phyloP scores from a whole-genome alignment of 140 eudicot genomes.

The Oenanthe javanica region DNA sequence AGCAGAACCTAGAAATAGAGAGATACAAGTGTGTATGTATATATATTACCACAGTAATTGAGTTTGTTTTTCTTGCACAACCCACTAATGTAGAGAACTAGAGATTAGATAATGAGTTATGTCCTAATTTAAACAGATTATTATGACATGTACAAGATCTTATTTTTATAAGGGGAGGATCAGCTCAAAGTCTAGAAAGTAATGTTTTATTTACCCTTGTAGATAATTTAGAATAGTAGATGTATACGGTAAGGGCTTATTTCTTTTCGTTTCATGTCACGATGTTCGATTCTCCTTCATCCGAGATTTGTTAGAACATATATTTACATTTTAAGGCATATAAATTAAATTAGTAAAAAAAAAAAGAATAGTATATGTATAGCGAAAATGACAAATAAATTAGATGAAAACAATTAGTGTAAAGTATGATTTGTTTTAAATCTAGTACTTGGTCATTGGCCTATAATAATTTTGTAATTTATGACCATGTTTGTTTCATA shows the following conservation, averaged over 20 bases:
- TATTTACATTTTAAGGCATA: too few relatives aligned
- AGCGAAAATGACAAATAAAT: not conserved
- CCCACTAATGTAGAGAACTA: slow-evolving; percentile 1
- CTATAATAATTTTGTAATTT: not conserved
- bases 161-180: not conserved
- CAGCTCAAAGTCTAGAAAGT: not conserved
- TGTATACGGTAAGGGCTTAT: too few relatives aligned
- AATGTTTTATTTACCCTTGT: not conserved
- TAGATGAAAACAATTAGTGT: not conserved
- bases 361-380: not conserved
- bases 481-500: too few relatives aligned
- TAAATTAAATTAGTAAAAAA: too few relatives aligned
- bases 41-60: not conserved
- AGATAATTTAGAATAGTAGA: not conserved
- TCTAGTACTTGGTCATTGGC: slow-evolving; percentile 2
- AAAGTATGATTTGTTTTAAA: not conserved
- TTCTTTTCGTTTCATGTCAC: too few relatives aligned
- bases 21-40: not conserved
- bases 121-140: not conserved
- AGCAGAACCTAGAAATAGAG: slow-evolving; percentile 6
- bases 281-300: too few relatives aligned
- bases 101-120: not conserved
- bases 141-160: slow-evolving; percentile 7
- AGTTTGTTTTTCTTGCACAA: not conserved
- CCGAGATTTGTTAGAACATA: too few relatives aligned